Base-by-base conservation (phyloP, 169 alveolate genomes). In the Perkinsus olseni region DNA sequence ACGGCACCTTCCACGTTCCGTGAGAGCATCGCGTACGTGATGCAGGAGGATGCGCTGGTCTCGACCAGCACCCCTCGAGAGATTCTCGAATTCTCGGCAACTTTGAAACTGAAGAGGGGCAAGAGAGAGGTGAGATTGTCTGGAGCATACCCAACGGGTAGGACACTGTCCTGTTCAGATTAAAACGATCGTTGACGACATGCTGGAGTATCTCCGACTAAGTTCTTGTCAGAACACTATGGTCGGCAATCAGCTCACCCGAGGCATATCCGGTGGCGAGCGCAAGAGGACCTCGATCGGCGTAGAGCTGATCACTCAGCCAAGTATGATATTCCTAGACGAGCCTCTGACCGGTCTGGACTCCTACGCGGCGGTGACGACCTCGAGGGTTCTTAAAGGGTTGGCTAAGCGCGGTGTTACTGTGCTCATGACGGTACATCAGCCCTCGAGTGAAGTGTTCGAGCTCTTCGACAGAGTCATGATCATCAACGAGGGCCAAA, bases 231-330 rank as follows among this genome's bases (percentile, higher is more conserved):
- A 92, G 95, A 95, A 96, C 91, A 95, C 96, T 3, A 92, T 94
- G 13, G 96, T 97, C 28, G 99, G 99, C 0, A 95, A 94, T 92
- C 96, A 93, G 51, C 48, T 92, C 38, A 93, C 93, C 8, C 97
- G 96, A 93, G 98, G 99, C 34, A 95, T 98, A 0, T 97, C 98
- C 0, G 99, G 99, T 17, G 99, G 99, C 34, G 98, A 98, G 92
- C 95, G 97, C 92, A 97, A 97, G 94, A 93, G 99, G 90, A 96
- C 97, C 38, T 96, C 98, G 17, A 97, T 98, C 10, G 99, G 98
- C 21, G 96, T 97, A n/a, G 99, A 98, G 94, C 94, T 98, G 45
- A 96, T 98, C 17, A 96, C 96, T 90, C 97, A 97, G 92, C 99
- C 99, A 38, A 92, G 95, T 8, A 93, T 98, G 91, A 92, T 98